Percentiles rank a stretch among this genome's conserved stretches.
Conservation (phyloP, 169 alveolate species). For the Babesia divergens region DNA sequence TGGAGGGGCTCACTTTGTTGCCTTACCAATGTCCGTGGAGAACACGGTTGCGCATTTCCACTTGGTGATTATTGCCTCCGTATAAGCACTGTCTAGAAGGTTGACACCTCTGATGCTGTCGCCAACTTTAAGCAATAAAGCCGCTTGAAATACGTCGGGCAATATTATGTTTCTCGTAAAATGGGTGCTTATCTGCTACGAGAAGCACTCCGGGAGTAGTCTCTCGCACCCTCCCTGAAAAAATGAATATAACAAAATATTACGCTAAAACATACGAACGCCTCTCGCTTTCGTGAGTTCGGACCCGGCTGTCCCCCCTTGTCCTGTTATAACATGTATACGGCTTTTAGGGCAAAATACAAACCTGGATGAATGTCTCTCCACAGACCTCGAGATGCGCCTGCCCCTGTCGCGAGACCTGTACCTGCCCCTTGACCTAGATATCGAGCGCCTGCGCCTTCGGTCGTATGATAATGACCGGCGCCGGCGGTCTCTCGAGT, state of each 20-base stretch:
- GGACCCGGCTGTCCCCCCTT: slow-evolving; percentile 7
- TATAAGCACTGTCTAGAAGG: no score
- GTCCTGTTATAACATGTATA: neutral
- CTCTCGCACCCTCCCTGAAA: slow-evolving; percentile 31
- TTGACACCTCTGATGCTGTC: no score
- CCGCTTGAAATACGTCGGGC: no score
- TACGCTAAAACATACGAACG: slow-evolving; percentile 3
- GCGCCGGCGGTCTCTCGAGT: slow-evolving; percentile 39
- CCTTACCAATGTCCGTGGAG: no score
- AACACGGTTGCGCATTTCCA: no score
- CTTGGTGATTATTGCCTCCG: no score
- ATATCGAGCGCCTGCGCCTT: slow-evolving; percentile 14
- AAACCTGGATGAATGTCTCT: slow-evolving; percentile 7
- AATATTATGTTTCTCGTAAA: no score
- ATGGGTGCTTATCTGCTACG: slow-evolving; percentile 32
- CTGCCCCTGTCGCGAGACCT: slow-evolving; percentile 37
- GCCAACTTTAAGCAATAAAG: no score
- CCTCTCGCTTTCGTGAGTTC: slow-evolving; percentile 16
- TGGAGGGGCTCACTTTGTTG: no score
- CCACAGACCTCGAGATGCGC: slow-evolving; percentile 19
- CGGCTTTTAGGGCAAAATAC: neutral
- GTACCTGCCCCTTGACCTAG: slow-evolving; percentile 26
- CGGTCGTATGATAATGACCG: slow-evolving; percentile 30
- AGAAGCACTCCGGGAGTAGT: slow-evolving; percentile 22
- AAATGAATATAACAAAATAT: neutral